A percentile compares a stretch with the other conserved stretches of the same genome.
These are phyloP conservation scores for Herpetomonas samuelpessoai DNA, from an alignment of 208 protist species.

Conservation along the genomic window DNA sequence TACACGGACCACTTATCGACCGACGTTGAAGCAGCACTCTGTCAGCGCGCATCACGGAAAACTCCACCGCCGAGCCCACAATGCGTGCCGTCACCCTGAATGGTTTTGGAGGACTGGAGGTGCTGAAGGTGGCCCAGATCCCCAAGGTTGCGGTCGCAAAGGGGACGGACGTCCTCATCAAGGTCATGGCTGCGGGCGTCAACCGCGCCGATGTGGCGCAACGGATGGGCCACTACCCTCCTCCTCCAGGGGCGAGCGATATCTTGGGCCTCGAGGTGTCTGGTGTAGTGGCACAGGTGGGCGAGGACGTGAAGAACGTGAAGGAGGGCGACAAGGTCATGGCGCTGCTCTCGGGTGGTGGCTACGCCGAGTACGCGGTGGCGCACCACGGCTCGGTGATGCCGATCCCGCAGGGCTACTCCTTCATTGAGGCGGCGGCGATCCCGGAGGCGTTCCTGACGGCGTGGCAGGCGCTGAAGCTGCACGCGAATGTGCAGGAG, in stretches of 20 bases:
- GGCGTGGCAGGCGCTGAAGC: conserved; percentile 85
- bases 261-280: conserved; percentile 89
- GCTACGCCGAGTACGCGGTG: conserved; percentile 88
- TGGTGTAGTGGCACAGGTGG: conserved; percentile 72
- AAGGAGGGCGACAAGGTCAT: conserved; percentile 86
- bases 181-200: conserved; percentile 80
- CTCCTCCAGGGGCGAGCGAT: conserved; percentile 57
- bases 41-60: too few relatives aligned
- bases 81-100: conserved; percentile 76
- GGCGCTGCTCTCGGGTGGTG: conserved; percentile 88
- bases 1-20: too few relatives aligned
- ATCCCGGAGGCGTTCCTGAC: conserved; percentile 94
- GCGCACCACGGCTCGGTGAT: conserved; percentile 66
- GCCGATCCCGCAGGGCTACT: conserved; percentile 74
- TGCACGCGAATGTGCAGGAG: conserved; percentile 52
- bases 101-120: conserved; percentile 52
- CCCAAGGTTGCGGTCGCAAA: conserved; percentile 34
- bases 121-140: conserved; percentile 38
- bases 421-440: conserved; percentile 78
- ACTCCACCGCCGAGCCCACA: too few relatives aligned
- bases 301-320: conserved; percentile 31
- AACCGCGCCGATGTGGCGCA: conserved; percentile 85
- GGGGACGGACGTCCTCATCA: conserved; percentile 74
- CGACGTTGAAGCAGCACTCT: too few relatives aligned
- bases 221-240: conserved; percentile 78